Percentiles rank a stretch among this genome's conserved stretches.
These are phyloP conservation scores for Schwanniomyces pseudopolymorphus DNA, from an alignment of 805 yeast genomes.

Conservation along the genomic window DNA sequence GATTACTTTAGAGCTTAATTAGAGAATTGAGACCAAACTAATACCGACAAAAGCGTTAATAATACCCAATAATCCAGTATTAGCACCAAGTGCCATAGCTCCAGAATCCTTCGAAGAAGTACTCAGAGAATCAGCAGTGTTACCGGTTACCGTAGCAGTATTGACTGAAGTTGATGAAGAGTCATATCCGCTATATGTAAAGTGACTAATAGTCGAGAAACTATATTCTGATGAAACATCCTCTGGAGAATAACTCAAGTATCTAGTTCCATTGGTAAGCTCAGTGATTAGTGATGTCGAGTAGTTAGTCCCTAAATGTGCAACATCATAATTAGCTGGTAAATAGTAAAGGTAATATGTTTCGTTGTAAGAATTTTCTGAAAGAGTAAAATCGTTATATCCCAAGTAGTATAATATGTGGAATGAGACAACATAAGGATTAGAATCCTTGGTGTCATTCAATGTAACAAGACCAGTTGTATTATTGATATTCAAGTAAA, in stretches of 20 bases:
- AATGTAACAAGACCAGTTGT: constrained; percentile 5
- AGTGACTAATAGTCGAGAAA: neutral
- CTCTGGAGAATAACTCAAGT: neutral
- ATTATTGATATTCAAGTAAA: constrained; percentile 6
- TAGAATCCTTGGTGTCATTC: constrained; percentile 6
- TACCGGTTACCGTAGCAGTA: too few species aligned
- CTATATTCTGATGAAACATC: neutral
- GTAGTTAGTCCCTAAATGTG: neutral
- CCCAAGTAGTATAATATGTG: constrained; percentile 6
- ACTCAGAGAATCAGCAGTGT: too few species aligned
- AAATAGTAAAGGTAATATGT: neutral
- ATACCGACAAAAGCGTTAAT: too few species aligned
- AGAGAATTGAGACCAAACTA: too few species aligned
- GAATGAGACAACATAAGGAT: neutral
- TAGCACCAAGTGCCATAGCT: too few species aligned
- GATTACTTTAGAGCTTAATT: too few species aligned
- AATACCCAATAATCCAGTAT: too few species aligned
- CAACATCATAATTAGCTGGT: neutral
- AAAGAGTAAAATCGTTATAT: neutral
- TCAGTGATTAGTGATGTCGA: neutral
- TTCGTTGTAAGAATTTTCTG: neutral
- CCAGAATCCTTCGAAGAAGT: too few species aligned
- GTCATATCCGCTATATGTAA: neutral
- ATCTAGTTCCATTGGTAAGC: neutral
- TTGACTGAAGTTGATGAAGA: too few species aligned